phyloP scores from a whole-genome alignment of 257 asterid species.

The Fraxinus excelsior region DNA sequence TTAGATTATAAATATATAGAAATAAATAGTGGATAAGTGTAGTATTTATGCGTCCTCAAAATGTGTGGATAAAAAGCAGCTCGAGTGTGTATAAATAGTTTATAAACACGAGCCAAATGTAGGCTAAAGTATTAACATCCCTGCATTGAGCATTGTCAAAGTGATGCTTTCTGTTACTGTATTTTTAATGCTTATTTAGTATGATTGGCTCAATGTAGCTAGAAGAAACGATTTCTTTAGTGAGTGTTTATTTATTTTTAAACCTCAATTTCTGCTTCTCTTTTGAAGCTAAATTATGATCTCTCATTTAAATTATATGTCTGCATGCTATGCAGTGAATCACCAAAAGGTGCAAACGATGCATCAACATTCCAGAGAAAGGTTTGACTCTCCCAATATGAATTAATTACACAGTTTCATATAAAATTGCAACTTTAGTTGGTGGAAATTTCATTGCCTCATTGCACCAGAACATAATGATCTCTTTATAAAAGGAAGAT shows the following conservation, averaged over 20 bases:
- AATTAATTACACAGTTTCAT: conserved; percentile 15
- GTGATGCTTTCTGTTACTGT: neutral
- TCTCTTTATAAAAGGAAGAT: neutral
- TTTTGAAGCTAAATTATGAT: neutral
- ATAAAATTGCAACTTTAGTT: neutral
- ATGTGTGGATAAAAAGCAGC: too few species aligned
- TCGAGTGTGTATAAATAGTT: too few species aligned
- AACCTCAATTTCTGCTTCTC: conserved; percentile 10
- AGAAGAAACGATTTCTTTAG: neutral
- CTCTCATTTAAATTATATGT: conserved; percentile 14
- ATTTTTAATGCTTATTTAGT: conserved; percentile 14
- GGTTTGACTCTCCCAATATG: conserved; percentile 52
- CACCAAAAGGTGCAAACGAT: conserved; percentile 98
- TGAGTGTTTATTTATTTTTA: neutral
- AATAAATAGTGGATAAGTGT: too few species aligned
- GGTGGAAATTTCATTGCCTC: conserved; percentile 11
- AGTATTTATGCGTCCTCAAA: too few species aligned
- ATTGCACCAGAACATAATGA: conserved; percentile 1
- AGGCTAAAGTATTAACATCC: conserved; percentile 2
- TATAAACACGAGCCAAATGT: too few species aligned
- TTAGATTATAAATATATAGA: too few species aligned
- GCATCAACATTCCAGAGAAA: conserved; percentile 98
- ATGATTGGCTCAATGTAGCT: conserved; percentile 3
- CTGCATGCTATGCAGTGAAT: conserved; percentile 71
- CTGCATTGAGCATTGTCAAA: conserved; percentile 6